Conservation (phyloP, 352 stramenopile species). For the Phytophthora nicotianae region DNA sequence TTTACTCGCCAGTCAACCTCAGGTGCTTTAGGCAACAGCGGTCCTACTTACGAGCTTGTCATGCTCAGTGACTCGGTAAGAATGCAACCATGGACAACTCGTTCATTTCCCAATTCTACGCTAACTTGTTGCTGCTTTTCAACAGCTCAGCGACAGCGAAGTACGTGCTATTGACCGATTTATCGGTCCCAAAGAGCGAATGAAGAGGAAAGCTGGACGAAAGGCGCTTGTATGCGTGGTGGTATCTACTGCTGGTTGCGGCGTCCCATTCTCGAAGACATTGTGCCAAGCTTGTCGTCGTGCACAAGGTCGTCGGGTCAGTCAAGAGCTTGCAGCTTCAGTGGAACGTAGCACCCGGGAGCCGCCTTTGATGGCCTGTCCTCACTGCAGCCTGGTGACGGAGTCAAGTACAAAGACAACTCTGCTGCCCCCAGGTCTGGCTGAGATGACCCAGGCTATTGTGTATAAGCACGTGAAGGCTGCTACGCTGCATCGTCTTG, state of each 20-base stretch:
- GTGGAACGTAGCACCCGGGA: conserved; percentile 15
- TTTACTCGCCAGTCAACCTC: conserved; percentile 42
- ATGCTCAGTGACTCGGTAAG: conserved; percentile 63
- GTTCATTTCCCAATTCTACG: not conserved
- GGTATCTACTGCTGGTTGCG: conserved; percentile 37
- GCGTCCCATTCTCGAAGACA: conserved; percentile 50
- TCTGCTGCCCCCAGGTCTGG: conserved; percentile 39
- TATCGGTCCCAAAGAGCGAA: conserved; percentile 46
- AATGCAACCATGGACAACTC: not conserved
- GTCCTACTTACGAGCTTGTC: conserved; percentile 50
- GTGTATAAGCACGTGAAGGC: conserved; percentile 60
- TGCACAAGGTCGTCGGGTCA: conserved; percentile 57
- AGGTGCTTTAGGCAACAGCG: conserved; percentile 1
- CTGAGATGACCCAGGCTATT: conserved; percentile 40
- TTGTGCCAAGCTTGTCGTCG: conserved; percentile 59
- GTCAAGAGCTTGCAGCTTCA: conserved; percentile 26
- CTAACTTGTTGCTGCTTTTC: not conserved
- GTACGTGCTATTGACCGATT: conserved; percentile 57
- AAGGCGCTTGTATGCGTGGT: conserved; percentile 56
- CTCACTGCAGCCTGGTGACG: conserved; percentile 51
- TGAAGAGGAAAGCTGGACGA: conserved; percentile 17
- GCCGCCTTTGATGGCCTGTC: conserved; percentile 46
- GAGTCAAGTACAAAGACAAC: conserved; percentile 18
- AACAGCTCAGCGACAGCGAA: conserved; percentile 56
- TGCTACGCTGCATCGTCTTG: conserved; percentile 61